phyloP scores from a whole-genome alignment of 805 yeast species.

The Candida saitoana region DNA sequence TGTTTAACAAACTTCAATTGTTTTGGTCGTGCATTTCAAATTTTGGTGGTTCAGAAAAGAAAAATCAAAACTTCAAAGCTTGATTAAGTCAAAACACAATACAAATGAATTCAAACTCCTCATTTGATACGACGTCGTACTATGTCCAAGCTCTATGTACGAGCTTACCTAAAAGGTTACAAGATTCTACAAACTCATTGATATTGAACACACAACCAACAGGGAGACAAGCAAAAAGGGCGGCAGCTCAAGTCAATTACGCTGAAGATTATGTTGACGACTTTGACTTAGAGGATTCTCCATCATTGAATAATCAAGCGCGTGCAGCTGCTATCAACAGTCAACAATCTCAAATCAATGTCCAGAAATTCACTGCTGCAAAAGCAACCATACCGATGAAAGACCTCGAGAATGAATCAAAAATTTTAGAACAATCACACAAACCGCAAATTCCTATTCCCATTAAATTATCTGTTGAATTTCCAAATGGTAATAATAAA shows the following conservation, averaged over 20 bases:
- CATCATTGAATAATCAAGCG: conserved; percentile 10
- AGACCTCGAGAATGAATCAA: conserved; percentile 20
- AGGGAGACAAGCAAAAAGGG: conserved; percentile 71
- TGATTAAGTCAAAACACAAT: not conserved
- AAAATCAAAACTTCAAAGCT: not conserved
- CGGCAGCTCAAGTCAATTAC: conserved; percentile 68
- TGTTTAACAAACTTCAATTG: not conserved
- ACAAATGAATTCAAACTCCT: not conserved
- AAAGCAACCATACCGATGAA: conserved; percentile 21
- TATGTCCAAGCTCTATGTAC: conserved; percentile 68
- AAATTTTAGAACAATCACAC: conserved; percentile 24
- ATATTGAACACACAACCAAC: conserved; percentile 66
- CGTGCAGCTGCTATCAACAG: conserved; percentile 8
- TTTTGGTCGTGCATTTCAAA: not conserved
- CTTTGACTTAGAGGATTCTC: conserved; percentile 37
- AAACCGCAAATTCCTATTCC: conserved; percentile 54
- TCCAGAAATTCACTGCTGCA: conserved; percentile 24
- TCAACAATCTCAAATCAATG: conserved; percentile 10
- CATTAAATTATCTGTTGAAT: conserved; percentile 57
- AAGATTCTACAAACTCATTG: conserved; percentile 66
- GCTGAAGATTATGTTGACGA: conserved; percentile 64
- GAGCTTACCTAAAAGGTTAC: conserved; percentile 64
- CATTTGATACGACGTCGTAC: conserved; percentile 8
- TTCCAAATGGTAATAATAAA: conserved; percentile 43
- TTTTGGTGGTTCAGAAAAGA: too few species aligned